phyloP scores from a whole-genome alignment of 352 stramenopile genomes.

The Phytophthora tubulina region DNA sequence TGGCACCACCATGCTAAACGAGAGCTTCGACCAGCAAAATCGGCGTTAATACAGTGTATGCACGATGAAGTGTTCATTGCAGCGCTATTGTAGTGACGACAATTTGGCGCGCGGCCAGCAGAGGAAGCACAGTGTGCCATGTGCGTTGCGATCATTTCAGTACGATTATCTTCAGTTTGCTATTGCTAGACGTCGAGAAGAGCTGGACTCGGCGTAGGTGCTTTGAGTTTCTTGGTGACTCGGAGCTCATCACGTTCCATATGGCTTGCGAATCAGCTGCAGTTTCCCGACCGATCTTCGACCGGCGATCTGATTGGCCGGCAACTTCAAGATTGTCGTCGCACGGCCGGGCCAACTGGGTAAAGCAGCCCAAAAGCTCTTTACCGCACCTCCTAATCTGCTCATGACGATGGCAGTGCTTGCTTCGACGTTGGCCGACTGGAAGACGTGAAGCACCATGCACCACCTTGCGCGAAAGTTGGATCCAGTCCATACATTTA shows the following conservation, averaged over 20 bases:
- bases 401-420: too few relatives aligned
- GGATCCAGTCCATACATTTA: too few relatives aligned
- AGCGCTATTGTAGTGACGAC: not conserved
- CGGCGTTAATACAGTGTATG: not conserved
- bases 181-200: conserved; percentile 1
- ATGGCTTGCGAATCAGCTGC: conserved; percentile 17
- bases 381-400: not conserved
- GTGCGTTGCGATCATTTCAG: conserved; percentile 15
- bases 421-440: too few relatives aligned
- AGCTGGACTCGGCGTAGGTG: too few relatives aligned
- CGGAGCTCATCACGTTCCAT: conserved; percentile 25
- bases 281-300: conserved; percentile 10
- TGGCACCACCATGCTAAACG: conserved; percentile 15
- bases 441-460: not conserved
- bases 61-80: not conserved
- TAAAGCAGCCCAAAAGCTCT: not conserved
- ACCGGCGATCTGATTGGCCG: conserved; percentile 17
- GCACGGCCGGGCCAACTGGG: not conserved
- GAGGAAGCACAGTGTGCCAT: not conserved
- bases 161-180: not conserved
- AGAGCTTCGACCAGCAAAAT: conserved; percentile 7
- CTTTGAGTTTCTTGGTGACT: not conserved
- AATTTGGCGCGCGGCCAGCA: not conserved
- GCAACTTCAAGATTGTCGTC: conserved; percentile 15
- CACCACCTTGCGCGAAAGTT: not conserved